A percentile compares a stretch with the other conserved stretches of the same genome.
These are phyloP conservation scores for Monilinia polystroma DNA, from an alignment of 2,329 filamentous ascomycete genomes.

Conservation along the genomic window DNA sequence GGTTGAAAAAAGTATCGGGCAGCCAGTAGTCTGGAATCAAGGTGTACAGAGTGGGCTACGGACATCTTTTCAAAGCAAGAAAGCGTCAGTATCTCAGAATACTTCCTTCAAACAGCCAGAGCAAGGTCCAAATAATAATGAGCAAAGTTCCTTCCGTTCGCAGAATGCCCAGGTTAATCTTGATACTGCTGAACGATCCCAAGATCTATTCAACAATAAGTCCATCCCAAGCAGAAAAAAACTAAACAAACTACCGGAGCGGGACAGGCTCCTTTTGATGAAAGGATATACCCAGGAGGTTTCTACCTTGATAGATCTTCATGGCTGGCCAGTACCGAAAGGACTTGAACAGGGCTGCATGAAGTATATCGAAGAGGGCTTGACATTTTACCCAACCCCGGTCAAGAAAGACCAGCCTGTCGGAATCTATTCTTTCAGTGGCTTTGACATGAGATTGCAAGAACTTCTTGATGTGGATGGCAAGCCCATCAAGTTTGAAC, in stretches of 20 bases:
- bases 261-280: neutral
- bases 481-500: conserved; percentile 22
- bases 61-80: conserved; percentile 42
- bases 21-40: conserved; percentile 43
- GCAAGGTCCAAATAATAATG: conserved; percentile 4
- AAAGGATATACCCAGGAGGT: conserved; percentile 3
- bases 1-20: conserved; percentile 1
- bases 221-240: neutral
- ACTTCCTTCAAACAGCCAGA: neutral
- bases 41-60: conserved; percentile 44
- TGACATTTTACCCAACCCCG: conserved; percentile 18
- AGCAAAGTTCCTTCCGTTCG: neutral
- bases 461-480: conserved; percentile 13
- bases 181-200: neutral
- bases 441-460: neutral
- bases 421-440: conserved; percentile 2
- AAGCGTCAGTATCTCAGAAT: neutral
- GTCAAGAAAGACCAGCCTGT: neutral
- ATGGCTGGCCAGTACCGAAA: conserved; percentile 23
- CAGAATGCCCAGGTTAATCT: neutral
- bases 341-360: conserved; percentile 3
- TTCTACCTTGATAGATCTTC: conserved; percentile 6
- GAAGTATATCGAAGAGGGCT: neutral
- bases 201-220: neutral
- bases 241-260: neutral